phyloP scores from a whole-genome alignment of 2,329 filamentous ascomycete species.

The Magnaporthales sp. region DNA sequence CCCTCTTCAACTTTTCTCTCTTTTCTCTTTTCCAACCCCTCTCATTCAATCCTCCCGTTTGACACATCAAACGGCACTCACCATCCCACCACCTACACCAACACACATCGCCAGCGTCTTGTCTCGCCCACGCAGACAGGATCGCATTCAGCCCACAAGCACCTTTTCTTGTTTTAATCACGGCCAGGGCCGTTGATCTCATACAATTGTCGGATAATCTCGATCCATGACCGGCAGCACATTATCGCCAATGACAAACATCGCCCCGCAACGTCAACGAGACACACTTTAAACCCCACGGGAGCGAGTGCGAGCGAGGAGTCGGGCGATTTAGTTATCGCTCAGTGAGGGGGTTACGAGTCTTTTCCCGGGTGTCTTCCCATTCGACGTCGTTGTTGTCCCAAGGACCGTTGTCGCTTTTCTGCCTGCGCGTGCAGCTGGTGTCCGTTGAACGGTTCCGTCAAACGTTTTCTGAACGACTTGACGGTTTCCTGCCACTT shows the following conservation, averaged over 20 bases:
- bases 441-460: background rate
- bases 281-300: slow-evolving; percentile 66
- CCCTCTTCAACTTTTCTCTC: slow-evolving; percentile 17
- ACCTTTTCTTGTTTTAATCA: slow-evolving; percentile 13
- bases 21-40: slow-evolving; percentile 20
- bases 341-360: slow-evolving; percentile 30
- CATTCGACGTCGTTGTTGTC: slow-evolving; percentile 16
- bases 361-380: slow-evolving; percentile 20
- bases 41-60: slow-evolving; percentile 13
- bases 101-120: background rate
- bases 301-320: slow-evolving; percentile 55
- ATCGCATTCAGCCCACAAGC: slow-evolving; percentile 1
- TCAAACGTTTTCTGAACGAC: background rate
- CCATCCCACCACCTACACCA: slow-evolving; percentile 3
- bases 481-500: background rate
- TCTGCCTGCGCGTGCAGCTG: slow-evolving; percentile 1
- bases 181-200: slow-evolving; percentile 19
- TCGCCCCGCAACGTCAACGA: slow-evolving; percentile 40
- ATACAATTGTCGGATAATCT: slow-evolving; percentile 12
- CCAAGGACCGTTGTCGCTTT: slow-evolving; percentile 17
- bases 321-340: slow-evolving; percentile 52
- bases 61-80: background rate
- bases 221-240: slow-evolving; percentile 42
- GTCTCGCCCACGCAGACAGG: background rate
- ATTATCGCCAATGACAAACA: slow-evolving; percentile 44